phyloP scores from a whole-genome alignment of 768 basidiomycete genomes.

The Hortiboletus flavorubellus region DNA sequence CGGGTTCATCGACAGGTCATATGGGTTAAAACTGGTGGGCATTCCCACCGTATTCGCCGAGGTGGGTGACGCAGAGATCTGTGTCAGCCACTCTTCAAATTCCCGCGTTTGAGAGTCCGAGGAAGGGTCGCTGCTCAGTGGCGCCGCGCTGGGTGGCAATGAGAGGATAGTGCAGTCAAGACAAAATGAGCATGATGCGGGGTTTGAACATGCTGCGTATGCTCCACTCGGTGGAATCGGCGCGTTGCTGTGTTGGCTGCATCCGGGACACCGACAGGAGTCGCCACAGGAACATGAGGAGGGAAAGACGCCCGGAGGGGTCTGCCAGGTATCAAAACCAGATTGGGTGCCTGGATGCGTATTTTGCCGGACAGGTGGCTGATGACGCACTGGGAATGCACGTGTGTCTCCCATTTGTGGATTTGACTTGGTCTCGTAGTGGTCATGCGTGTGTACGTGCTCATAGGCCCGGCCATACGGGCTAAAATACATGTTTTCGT shows the following conservation, averaged over 20 bases:
- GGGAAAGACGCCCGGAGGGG: constrained; percentile 34
- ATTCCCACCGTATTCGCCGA: constrained; percentile 18
- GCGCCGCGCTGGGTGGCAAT: constrained; percentile 40
- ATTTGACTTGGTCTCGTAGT: constrained; percentile 24
- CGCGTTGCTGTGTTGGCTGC: constrained; percentile 49
- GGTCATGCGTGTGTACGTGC: constrained; percentile 38
- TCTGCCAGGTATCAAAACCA: constrained; percentile 24
- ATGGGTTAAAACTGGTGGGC: constrained; percentile 28
- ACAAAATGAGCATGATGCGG: constrained; percentile 45
- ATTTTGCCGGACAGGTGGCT: constrained; percentile 27
- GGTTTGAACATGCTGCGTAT: constrained; percentile 37
- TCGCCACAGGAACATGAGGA: constrained; percentile 62
- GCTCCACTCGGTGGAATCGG: constrained; percentile 36
- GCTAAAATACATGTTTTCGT: constrained; percentile 53
- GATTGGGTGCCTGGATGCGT: constrained; percentile 24
- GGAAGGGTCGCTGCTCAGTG: constrained; percentile 41
- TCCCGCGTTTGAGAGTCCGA: constrained; percentile 42
- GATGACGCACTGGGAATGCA: constrained; percentile 22
- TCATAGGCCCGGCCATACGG: constrained; percentile 72
- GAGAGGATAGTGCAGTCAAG: constrained; percentile 63
- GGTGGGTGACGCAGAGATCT: constrained; percentile 34
- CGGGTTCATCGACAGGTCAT: constrained; percentile 23
- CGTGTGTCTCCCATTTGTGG: constrained; percentile 16
- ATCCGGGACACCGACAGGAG: constrained; percentile 62
- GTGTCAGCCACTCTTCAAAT: constrained; percentile 65